Evolutionary conservation across 2,329 filamentous ascomycete genomes (phyloP).

Genomic region (Aurifilum marmelostoma): DNA sequence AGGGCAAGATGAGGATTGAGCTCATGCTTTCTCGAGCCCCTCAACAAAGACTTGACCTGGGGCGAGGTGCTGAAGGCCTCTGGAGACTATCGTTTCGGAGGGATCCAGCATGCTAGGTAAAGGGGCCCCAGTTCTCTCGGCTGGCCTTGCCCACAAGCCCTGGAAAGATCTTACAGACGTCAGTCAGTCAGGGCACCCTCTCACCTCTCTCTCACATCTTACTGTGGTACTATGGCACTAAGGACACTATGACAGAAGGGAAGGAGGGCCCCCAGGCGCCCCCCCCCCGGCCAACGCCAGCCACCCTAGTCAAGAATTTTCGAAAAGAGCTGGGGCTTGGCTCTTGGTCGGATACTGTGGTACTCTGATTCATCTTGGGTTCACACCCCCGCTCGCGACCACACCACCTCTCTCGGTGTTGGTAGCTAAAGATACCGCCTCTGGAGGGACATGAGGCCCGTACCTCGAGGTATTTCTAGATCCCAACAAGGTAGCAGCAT

Average conservation of each 20-base stretch:
- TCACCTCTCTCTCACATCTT: neutral
- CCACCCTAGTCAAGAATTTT: neutral
- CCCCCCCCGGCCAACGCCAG: no score
- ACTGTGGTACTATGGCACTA: neutral
- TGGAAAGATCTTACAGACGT: neutral
- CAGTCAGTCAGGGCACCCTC: no score
- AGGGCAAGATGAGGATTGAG: neutral
- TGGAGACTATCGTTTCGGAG: neutral
- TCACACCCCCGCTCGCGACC: neutral
- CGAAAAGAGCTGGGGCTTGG: neutral
- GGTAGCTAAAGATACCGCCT: neutral
- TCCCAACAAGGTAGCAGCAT: neutral
- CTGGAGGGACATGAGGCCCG: neutral
- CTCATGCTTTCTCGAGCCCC: neutral
- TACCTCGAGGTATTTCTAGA: neutral
- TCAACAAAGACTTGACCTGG: neutral
- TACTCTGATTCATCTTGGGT: neutral
- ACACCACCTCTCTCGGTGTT: neutral
- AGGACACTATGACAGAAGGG: neutral
- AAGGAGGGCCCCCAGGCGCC: neutral
- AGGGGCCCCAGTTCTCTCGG: neutral
- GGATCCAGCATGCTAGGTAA: neutral
- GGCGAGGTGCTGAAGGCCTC: neutral
- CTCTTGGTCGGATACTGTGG: conserved; percentile 3
- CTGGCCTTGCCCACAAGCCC: neutral